Evolutionary conservation across 345 rosid species (phyloP).

Genomic region (Moricandia arvensis): DNA sequence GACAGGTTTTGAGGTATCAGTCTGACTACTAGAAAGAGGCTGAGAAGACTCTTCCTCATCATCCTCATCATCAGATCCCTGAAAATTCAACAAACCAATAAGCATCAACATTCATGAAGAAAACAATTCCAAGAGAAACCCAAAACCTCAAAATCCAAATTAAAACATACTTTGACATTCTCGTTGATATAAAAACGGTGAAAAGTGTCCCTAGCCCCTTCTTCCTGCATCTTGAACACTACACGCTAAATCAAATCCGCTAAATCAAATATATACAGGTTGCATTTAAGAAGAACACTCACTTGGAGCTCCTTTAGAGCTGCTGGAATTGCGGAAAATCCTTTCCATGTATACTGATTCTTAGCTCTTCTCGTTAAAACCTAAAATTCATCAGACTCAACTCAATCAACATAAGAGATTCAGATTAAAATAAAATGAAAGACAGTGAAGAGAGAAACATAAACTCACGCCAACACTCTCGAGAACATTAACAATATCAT

Average conservation of each 20-base stretch:
- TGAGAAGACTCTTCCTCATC: slow-evolving; percentile 60
- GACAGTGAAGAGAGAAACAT: not conserved
- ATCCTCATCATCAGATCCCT: slow-evolving; percentile 62
- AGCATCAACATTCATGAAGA: not conserved
- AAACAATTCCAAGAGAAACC: not conserved
- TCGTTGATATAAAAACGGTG: slow-evolving; percentile 40
- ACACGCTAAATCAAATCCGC: not conserved
- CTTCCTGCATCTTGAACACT: slow-evolving; percentile 57
- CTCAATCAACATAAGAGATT: not conserved
- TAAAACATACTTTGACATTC: slow-evolving; percentile 52
- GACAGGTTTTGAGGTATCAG: slow-evolving; percentile 45
- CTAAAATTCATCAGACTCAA: slow-evolving; percentile 35
- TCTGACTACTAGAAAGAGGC: slow-evolving; percentile 64
- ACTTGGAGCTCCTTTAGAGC: slow-evolving; percentile 67
- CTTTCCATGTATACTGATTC: slow-evolving; percentile 83
- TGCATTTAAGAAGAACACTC: not conserved
- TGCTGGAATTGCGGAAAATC: slow-evolving; percentile 64
- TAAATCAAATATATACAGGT: not conserved
- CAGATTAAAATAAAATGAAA: not conserved
- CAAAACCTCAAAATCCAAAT: not conserved
- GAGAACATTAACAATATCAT: slow-evolving; percentile 81
- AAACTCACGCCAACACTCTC: slow-evolving; percentile 82
- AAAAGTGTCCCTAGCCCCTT: slow-evolving; percentile 53
- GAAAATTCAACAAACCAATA: not conserved
- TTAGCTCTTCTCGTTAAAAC: slow-evolving; percentile 72